Evolutionary conservation across 148 eudicot species (phyloP).

Genomic region (Spergularia bocconei): DNA sequence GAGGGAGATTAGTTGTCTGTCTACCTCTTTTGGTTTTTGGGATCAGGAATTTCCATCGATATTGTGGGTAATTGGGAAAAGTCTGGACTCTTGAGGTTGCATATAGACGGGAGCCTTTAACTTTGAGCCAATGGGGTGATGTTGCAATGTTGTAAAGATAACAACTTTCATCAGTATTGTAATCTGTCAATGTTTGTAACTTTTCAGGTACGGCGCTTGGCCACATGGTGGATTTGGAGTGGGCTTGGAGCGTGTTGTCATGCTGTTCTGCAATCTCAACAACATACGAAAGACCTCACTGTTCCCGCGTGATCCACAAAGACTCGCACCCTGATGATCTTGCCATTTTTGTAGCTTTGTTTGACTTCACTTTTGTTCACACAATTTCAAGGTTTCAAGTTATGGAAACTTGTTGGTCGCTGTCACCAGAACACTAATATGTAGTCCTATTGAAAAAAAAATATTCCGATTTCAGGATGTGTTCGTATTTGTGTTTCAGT

Average conservation of each 20-base stretch:
- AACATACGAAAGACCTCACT: slow-evolving; percentile 78
- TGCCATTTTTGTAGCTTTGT: not conserved
- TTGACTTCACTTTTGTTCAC: not conserved
- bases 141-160: not conserved
- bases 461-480: too few relatives aligned
- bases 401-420: not conserved
- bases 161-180: not conserved
- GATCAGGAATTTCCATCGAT: too few relatives aligned
- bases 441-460: too few relatives aligned
- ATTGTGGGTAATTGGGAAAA: too few relatives aligned
- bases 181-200: not conserved
- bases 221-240: slow-evolving; percentile 99
- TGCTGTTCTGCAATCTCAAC: slow-evolving; percentile 82
- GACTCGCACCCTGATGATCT: slow-evolving; percentile 52
- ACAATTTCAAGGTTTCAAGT: too few relatives aligned
- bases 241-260: slow-evolving; percentile 89
- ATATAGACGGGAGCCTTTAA: too few relatives aligned
- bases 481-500: too few relatives aligned
- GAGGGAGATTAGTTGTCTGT: too few relatives aligned
- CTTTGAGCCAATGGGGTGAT: too few relatives aligned
- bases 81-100: too few relatives aligned
- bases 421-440: not conserved
- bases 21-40: too few relatives aligned
- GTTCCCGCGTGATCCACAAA: slow-evolving; percentile 71
- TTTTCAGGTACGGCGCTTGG: slow-evolving; percentile 82